Evolutionary conservation across 306 rosid genomes (phyloP).

Genomic region (Corylus americana): DNA sequence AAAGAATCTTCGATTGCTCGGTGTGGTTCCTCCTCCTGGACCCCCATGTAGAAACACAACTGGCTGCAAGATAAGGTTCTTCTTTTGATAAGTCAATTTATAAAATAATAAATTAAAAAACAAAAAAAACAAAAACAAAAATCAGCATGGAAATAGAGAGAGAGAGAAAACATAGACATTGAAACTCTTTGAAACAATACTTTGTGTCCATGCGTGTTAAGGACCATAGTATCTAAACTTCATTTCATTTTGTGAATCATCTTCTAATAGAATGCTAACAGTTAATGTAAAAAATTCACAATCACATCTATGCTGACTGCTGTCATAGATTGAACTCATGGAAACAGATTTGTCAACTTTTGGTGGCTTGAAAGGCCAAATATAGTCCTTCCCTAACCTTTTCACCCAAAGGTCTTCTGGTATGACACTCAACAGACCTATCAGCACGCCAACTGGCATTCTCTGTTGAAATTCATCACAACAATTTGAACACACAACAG

Average conservation of each 20-base stretch:
- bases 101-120: neutral
- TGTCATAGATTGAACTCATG: neutral
- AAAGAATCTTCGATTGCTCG: conserved; percentile 71
- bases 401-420: neutral
- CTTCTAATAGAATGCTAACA: neutral
- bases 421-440: neutral
- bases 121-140: too few relatives aligned
- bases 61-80: conserved; percentile 56
- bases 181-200: neutral
- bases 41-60: conserved; percentile 93
- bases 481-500: neutral
- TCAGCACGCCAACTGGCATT: neutral
- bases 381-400: neutral
- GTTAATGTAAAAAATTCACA: neutral
- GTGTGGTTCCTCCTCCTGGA: conserved; percentile 96
- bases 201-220: neutral
- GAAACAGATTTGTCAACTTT: neutral
- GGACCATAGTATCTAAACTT: neutral
- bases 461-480: neutral
- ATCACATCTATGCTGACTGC: neutral
- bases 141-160: neutral
- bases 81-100: neutral
- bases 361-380: neutral
- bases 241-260: neutral
- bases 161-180: conserved; percentile 7